Evolutionary conservation across 1,284 basidiomycete genomes (phyloP).

Genomic region (Cutaneotrichosporon cavernicola): DNA sequence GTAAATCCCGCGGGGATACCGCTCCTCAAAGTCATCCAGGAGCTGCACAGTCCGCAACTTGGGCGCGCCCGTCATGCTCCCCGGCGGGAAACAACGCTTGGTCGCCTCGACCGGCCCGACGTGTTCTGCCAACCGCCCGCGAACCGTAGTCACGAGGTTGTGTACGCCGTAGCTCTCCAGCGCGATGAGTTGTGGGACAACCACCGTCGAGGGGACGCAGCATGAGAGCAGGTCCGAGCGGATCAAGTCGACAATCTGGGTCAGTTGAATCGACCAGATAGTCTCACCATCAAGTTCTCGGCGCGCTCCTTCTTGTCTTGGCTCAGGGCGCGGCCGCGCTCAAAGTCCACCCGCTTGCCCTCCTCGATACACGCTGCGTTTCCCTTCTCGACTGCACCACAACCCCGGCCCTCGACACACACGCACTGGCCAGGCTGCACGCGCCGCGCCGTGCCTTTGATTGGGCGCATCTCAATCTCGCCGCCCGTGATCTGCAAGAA

Average conservation of each 20-base stretch:
- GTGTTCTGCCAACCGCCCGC: slow-evolving; percentile 60
- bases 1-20: slow-evolving; percentile 70
- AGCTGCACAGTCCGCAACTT: slow-evolving; percentile 92
- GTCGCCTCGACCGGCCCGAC: slow-evolving; percentile 69
- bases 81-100: slow-evolving; percentile 78
- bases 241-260: slow-evolving; percentile 86
- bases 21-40: slow-evolving; percentile 73
- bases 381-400: slow-evolving; percentile 31
- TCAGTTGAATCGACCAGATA: neutral
- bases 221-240: slow-evolving; percentile 80
- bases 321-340: slow-evolving; percentile 57
- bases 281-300: slow-evolving; percentile 82
- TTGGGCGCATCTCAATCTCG: slow-evolving; percentile 79
- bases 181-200: slow-evolving; percentile 79
- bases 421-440: slow-evolving; percentile 47
- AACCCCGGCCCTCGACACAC: slow-evolving; percentile 32
- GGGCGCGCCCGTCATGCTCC: slow-evolving; percentile 97
- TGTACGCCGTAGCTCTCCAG: slow-evolving; percentile 95
- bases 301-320: slow-evolving; percentile 88
- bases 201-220: slow-evolving; percentile 68
- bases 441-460: slow-evolving; percentile 74
- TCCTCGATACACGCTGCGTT: slow-evolving; percentile 34
- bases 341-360: slow-evolving; percentile 45
- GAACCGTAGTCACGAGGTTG: slow-evolving; percentile 93
- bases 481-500: slow-evolving; percentile 70